Evolutionary conservation across 768 basidiomycete genomes (phyloP), one percentile per base, ranked within the genome.

Genomic region (Calocybe indica): DNA sequence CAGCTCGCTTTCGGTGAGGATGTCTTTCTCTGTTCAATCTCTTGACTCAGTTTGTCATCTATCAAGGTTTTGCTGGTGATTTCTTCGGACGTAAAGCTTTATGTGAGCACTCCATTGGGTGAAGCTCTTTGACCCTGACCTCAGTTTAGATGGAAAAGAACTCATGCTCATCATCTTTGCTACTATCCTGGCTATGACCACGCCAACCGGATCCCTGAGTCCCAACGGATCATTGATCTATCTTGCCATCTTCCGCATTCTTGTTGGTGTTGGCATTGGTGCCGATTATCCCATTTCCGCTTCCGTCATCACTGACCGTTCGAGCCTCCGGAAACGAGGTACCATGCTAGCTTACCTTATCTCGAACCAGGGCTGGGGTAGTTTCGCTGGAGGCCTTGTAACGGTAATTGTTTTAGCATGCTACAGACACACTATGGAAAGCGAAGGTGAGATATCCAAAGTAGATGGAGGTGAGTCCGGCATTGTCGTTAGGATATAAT

Each of bases 211-310:
- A 33, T 62, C 66, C 2, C 68, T 87, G 14, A 71, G 75, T 14
- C 75, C 83, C 3, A 59, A 76, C 39, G 54, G 62, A 22, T 70
- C 62, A 15, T 69, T 88, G 41, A 78, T 87, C 52, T 89, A 82
- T 60, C 71, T 90, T 10, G 69, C 70, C 12, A 55, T 82, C 3
- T 88, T 76, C 58, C 82, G 88, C 8, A 83, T 88, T 43, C 55
- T 89, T 7, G 76, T 90, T 33, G 88, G 88, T 0, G 65, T 91
- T 11, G 88, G 88, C 22, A 79, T 89, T 0, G 88, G 86, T 11
- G 88, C 83, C 2, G 88, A 88, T 61, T 88, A 87, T 56, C 85
- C 86, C 1, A 83, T 88, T 84, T 79, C 76, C 10, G 84, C 86
- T 0, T 78, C 78, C 8, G 68, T 88, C 47, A 78, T 82, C 10